Base-by-base conservation (phyloP, 345 rosid species). In the Excoecaria agallocha region DNA sequence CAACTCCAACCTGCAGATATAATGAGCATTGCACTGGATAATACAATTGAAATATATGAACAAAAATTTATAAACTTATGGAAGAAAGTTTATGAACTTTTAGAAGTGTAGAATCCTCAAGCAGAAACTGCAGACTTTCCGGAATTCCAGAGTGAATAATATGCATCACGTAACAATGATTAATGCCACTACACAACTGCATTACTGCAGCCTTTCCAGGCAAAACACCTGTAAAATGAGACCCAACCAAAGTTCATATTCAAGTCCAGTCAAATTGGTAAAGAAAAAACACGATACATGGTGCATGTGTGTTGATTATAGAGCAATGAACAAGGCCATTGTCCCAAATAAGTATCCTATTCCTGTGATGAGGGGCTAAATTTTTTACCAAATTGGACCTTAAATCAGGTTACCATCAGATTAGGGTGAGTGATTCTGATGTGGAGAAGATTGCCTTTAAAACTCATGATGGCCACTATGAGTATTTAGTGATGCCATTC, bases 131-230 rank as follows among this genome's bases (percentile, higher is more conserved):
- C 74, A 92, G 84, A 50, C 86, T 88, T 12, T 41, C 84, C 60
- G 97, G 85, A 62, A 92, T 79, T 70, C 97, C 97, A 43, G 97
- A 91, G 80, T 91, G 96, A 65, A 87, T 37, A 63, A 91, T 85
- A 75, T 94, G 98, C 95, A 94, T 85, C 70, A 89, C 97, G 78
- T 89, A 75, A 80, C 97, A 92, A 78, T 81, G 75, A 79, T 72
- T 77, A 66, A 59, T 70, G 68, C 85, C 90, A 25, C 78, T 77
- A 70, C 97, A 94, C 80, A 94, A 77, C 84, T 92, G 98, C 85
- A 92, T 84, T 56, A 89, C 86, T 39, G 97, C 97, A 52, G 84
- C 86, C 78, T 87, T 92, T 64, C 94, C 81, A 6, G 88, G 86
- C 66, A 82, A 76, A 78, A 60, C 84, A 77, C 98, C 97, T 94